Percentiles rank a stretch among this genome's conserved stretches.
These are phyloP conservation scores for Psilocybe cyanescens DNA, from an alignment of 768 basidiomycete species.

Conservation along the genomic window DNA sequence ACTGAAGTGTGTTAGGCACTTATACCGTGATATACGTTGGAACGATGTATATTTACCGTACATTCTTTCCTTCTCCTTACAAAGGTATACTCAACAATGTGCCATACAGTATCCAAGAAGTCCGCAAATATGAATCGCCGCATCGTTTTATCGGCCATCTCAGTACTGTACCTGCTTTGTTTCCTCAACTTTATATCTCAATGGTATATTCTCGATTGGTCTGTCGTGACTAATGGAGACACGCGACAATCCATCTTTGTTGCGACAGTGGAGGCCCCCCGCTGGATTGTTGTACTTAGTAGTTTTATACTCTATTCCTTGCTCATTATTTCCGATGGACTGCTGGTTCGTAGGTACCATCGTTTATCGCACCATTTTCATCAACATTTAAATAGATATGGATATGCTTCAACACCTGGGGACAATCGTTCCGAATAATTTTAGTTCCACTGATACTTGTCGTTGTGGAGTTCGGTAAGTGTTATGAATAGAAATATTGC, in stretches of 20 bases:
- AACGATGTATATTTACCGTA: constrained; percentile 1
- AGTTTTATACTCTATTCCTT: not conserved
- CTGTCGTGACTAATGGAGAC: not conserved
- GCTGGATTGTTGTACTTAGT: not conserved
- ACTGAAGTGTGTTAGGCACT: not conserved
- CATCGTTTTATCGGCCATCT: not conserved
- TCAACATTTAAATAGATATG: not conserved
- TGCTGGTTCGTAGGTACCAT: not conserved
- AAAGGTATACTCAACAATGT: not conserved
- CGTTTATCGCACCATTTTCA: too few species aligned
- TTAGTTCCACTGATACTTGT: not conserved
- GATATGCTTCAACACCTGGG: constrained; percentile 6
- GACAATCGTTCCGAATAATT: not conserved
- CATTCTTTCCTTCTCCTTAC: not conserved
- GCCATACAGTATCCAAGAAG: not conserved
- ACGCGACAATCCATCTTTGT: not conserved
- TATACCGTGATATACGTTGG: not conserved
- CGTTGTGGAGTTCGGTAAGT: constrained; percentile 2
- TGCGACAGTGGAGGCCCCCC: not conserved
- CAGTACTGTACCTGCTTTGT: not conserved
- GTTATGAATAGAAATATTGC: too few species aligned
- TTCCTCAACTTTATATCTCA: not conserved
- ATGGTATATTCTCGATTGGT: not conserved
- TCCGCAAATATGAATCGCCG: not conserved
- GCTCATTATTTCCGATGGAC: not conserved